Evolutionary conservation across 441 rosid genomes (phyloP), one percentile per base, ranked within the genome.

Genomic region (Lepidium campestre): DNA sequence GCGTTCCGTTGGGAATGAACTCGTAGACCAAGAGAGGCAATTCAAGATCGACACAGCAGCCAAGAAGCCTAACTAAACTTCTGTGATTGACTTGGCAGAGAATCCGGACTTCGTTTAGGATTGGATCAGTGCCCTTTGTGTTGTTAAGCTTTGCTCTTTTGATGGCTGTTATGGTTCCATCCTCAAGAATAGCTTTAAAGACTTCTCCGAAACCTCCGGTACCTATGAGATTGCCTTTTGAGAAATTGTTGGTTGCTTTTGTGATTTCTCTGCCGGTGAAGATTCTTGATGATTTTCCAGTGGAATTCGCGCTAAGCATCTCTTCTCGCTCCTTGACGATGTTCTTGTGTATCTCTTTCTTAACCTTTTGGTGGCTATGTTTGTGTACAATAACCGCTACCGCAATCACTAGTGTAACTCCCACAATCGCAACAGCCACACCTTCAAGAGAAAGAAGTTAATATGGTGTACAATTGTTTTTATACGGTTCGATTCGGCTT

Each of bases 11-110:
- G 8, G 81, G 63, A 10, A 87, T 70, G 32, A 76, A 83, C 76
- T 83, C 93, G 32, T 87, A 85, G 22, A 87, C 75, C 77, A 87
- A 57, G 45, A 87, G 65, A 40, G 87, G 87, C 48, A 69, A 41
- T 34, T 85, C 83, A 4, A 79, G 84, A 25, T 87, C 87, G 3
- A 85, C 83, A 3, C 85, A 81, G 46, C 88, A 70, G 9, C 79
- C 79, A 0, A 75, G 72, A 7, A 75, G 75, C 42, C 72, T 65
- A 5, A 75, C 79, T 31, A 87, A 84, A 77, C 80, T 79, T 50
- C 89, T 70, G 36, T 87, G 90, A 35, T 83, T 85, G 29, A 85
- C 87, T 78, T 87, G 93, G 71, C 87, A 79, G 20, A 87, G 86
- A 31, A 85, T 81, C 15, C 80, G 59, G 15, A 87, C 93, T 74